Conservation (phyloP, 345 rosid genomes). For the Passiflora organensis region DNA sequence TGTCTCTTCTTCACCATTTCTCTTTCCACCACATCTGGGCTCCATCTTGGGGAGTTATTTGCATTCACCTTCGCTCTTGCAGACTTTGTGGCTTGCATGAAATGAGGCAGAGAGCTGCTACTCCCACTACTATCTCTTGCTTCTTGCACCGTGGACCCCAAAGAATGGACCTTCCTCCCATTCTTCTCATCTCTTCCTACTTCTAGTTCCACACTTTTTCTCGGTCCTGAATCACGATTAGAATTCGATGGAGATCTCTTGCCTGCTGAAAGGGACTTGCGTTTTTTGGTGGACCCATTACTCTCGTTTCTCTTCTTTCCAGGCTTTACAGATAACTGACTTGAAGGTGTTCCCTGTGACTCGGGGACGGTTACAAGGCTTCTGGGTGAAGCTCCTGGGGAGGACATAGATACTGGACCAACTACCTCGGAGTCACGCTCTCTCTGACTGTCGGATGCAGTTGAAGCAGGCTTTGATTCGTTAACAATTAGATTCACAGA, state of each 20-base stretch:
- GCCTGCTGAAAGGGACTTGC: slow-evolving; percentile 42
- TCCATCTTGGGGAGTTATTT: slow-evolving; percentile 83
- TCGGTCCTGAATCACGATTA: slow-evolving; percentile 45
- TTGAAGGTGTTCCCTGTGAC: slow-evolving; percentile 80
- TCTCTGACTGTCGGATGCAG: slow-evolving; percentile 35
- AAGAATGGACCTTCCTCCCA: slow-evolving; percentile 62
- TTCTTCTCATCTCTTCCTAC: slow-evolving; percentile 56
- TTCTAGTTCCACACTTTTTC: slow-evolving; percentile 40
- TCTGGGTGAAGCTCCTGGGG: slow-evolving; percentile 58
- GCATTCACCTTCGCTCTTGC: slow-evolving; percentile 81
- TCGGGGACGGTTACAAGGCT: slow-evolving; percentile 59
- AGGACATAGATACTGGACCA: slow-evolving; percentile 34
- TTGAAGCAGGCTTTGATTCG: slow-evolving; percentile 29
- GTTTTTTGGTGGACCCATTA: slow-evolving; percentile 49
- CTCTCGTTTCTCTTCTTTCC: slow-evolving; percentile 46
- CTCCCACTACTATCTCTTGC: slow-evolving; percentile 63
- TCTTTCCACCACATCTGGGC: slow-evolving; percentile 84
- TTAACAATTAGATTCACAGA: slow-evolving; percentile 19
- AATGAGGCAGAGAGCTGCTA: slow-evolving; percentile 72
- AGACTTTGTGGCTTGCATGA: slow-evolving; percentile 96
- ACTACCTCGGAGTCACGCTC: slow-evolving; percentile 31
- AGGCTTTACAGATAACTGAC: slow-evolving; percentile 61
- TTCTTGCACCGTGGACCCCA: slow-evolving; percentile 71
- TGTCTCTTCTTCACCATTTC: slow-evolving; percentile 79
- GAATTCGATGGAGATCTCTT: slow-evolving; percentile 58